phyloP scores from a whole-genome alignment of 176 grass and related monocot genomes.

The Oryza meyeriana region DNA sequence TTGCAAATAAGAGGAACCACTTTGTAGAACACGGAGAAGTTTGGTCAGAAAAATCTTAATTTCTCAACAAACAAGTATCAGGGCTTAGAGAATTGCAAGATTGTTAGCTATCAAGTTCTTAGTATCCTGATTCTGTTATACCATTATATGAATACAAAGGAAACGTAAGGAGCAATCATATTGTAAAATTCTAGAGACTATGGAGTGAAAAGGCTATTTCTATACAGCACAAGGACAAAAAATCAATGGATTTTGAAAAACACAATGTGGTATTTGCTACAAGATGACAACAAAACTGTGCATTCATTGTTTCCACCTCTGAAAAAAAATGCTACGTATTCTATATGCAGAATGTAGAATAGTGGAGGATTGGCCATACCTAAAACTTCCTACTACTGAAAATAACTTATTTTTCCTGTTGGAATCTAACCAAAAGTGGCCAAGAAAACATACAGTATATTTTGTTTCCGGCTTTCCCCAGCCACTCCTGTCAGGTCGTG shows the following conservation, averaged over 20 bases:
- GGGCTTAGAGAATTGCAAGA: not conserved
- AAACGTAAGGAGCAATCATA: not conserved
- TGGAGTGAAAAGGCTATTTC: not conserved
- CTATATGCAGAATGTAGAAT: not conserved
- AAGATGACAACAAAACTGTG: not conserved
- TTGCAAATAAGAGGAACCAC: not conserved
- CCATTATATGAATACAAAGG: not conserved
- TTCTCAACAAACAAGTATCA: not conserved
- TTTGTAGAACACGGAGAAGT: not conserved
- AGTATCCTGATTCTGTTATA: not conserved
- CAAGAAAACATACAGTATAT: constrained; percentile 70
- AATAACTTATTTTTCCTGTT: not conserved
- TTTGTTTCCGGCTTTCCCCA: constrained; percentile 97
- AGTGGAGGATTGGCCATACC: not conserved
- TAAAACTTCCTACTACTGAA: not conserved
- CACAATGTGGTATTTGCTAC: not conserved
- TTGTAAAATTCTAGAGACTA: not conserved
- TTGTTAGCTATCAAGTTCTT: not conserved
- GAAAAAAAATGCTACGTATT: not conserved
- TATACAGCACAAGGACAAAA: not conserved
- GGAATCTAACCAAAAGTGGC: constrained; percentile 28
- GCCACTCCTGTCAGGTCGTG: constrained; percentile 77
- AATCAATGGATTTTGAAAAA: not conserved
- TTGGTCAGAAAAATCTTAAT: not conserved
- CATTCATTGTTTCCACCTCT: not conserved